phyloP scores from a whole-genome alignment of 192 early-diverging fungal genomes.

The Chytriomyces sp. region DNA sequence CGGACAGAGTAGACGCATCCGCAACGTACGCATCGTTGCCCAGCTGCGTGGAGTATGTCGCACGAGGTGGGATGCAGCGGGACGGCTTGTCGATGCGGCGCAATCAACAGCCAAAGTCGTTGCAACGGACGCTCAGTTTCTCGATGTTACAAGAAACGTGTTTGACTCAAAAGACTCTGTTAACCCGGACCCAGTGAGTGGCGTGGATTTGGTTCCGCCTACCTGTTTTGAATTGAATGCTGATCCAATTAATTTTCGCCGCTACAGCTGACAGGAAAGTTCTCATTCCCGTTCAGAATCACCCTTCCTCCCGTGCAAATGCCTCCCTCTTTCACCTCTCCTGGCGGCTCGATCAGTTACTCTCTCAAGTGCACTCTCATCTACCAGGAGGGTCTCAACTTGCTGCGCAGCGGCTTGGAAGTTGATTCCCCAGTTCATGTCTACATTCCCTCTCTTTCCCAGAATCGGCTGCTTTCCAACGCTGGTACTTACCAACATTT shows the following conservation, averaged over 20 bases:
- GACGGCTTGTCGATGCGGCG: not conserved
- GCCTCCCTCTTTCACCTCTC: not conserved
- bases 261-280: not conserved
- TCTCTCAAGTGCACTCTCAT: not conserved
- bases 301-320: not conserved
- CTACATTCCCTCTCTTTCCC: not conserved
- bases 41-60: not conserved
- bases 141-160: not conserved
- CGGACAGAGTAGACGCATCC: not conserved
- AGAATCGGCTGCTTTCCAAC: not conserved
- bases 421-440: conserved; percentile 11
- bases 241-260: not conserved
- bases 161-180: not conserved
- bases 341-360: conserved; percentile 6
- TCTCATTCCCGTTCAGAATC: conserved; percentile 14
- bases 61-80: not conserved
- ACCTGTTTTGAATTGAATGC: not conserved
- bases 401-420: not conserved
- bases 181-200: not conserved
- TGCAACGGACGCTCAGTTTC: not conserved
- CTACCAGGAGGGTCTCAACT: not conserved
- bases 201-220: not conserved
- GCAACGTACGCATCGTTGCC: conserved; percentile 1
- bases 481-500: not conserved
- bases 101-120: not conserved